Evolutionary conservation across 768 basidiomycete genomes (phyloP).

Genomic region (Fistulinella prunicolor): DNA sequence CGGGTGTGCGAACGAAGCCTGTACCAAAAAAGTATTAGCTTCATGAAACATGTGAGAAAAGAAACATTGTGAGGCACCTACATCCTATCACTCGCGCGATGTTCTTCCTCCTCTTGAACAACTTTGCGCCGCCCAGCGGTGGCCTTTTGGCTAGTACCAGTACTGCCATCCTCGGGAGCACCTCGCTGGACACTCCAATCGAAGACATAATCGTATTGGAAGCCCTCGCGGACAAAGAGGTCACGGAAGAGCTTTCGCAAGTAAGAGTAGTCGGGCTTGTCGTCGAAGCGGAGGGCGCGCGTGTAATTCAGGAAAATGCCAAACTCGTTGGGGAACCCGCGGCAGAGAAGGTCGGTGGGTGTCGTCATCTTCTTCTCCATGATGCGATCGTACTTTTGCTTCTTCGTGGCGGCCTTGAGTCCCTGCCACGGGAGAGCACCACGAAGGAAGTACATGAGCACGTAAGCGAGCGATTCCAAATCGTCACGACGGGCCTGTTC

Average conservation of each 20-base stretch:
- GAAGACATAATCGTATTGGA: conserved; percentile 99
- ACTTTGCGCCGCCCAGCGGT: conserved; percentile 70
- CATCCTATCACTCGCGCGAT: conserved; percentile 79
- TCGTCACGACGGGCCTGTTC: conserved; percentile 98
- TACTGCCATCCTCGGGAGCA: conserved; percentile 61
- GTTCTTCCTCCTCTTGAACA: conserved; percentile 83
- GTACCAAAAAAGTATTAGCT: conserved; percentile 14
- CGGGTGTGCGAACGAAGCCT: conserved; percentile 88
- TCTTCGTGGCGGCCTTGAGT: conserved; percentile 99
- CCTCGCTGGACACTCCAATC: conserved; percentile 93
- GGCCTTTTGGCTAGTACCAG: conserved; percentile 60
- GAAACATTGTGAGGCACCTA: conserved; percentile 42
- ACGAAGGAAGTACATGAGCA: conserved; percentile 99
- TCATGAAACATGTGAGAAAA: conserved; percentile 10
- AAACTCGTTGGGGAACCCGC: conserved; percentile 99
- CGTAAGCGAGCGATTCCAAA: conserved; percentile 96
- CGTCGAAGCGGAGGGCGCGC: conserved; percentile 97
- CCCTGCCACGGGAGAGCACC: conserved; percentile 99
- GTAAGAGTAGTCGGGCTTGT: conserved; percentile 99
- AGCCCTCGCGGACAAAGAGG: conserved; percentile 94
- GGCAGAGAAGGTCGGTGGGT: conserved; percentile 93
- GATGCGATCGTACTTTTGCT: conserved; percentile 99
- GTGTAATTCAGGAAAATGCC: conserved; percentile 99
- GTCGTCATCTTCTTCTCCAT: conserved; percentile 99
- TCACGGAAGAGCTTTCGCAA: conserved; percentile 99